Base-by-base conservation (phyloP, 345 rosid species). In the Acer yangbiense region DNA sequence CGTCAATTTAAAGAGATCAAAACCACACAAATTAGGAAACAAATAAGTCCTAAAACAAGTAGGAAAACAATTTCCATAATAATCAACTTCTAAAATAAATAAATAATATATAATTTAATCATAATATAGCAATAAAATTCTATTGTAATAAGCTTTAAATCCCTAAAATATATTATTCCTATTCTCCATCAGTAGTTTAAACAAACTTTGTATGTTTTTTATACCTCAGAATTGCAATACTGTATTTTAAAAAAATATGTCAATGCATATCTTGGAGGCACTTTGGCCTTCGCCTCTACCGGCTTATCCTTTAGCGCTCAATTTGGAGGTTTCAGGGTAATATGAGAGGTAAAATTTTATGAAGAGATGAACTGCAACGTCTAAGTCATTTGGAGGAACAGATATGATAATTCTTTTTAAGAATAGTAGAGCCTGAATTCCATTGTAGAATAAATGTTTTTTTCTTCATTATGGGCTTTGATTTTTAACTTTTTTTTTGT, bases 391-490 rank as follows among this genome's bases (percentile, higher is more conserved):
- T 50, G 4, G 55, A 14, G 55, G 17, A 14, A 54, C 8, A 54
- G n/a, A 54, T 6, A 14, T 54, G 0, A 16, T 16, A 54, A 16
- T 54, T 50, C 55, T 50, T 54, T 4, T 54, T 16, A 54, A 54
- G 58, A 54, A 54, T 14, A 54, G 58, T 16, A 54, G n/a, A 54
- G 7, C 58, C n/a, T 54, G 58, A 54, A 16, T 3, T 13, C 17
- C 7, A 2, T 14, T 4, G 58, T 18, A 16, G 58, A 54, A 54
- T 14, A 6, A 14, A 57, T 57, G 18, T 4, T 57, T 60, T 57
- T 60, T 21, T 10, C 64, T 60, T 60, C 63, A 58, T n/a, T 58
- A 58, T 58, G 63, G 25, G 63, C 63, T 58, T n/a, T n/a, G 63
- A 25, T 58, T 58, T 58, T 0, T 0, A n/a, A 57, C 7, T 52